Percentiles rank a stretch among this genome's conserved stretches.
Conservation (phyloP, 2,329 filamentous ascomycete genomes). For the Fusarium sp. region DNA sequence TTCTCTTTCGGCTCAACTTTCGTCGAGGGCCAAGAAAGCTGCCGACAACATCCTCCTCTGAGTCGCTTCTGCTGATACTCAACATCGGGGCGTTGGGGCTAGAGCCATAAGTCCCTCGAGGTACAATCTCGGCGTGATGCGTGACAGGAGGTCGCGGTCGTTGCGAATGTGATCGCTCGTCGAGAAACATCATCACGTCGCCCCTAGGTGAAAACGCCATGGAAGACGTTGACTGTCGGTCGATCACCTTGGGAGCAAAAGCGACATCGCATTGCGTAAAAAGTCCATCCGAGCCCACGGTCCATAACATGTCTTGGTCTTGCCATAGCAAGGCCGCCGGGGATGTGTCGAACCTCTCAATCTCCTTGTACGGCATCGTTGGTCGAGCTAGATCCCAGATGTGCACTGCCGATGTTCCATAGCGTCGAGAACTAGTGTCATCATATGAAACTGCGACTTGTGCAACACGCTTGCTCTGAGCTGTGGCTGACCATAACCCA, state of each 20-base stretch:
- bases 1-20: constrained; percentile 55
- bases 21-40: constrained; percentile 67
- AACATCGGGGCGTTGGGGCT: constrained; percentile 63
- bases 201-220: constrained; percentile 71
- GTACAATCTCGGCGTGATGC: constrained; percentile 50
- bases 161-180: constrained; percentile 63
- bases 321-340: constrained; percentile 73
- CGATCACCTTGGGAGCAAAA: constrained; percentile 72
- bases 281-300: constrained; percentile 69
- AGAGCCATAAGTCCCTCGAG: constrained; percentile 59
- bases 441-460: constrained; percentile 74
- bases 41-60: constrained; percentile 72
- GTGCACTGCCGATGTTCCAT: constrained; percentile 70
- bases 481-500: constrained; percentile 73
- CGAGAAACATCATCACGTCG: constrained; percentile 71
- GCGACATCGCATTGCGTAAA: constrained; percentile 76
- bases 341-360: constrained; percentile 69
- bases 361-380: constrained; percentile 74
- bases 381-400: constrained; percentile 77
- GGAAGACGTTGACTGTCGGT: constrained; percentile 71
- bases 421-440: constrained; percentile 64
- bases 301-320: constrained; percentile 75
- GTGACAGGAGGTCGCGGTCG: constrained; percentile 56
- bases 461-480: constrained; percentile 69
- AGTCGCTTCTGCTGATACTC: constrained; percentile 71